phyloP scores from a whole-genome alignment of 2,329 filamentous ascomycete genomes.

The Colletotrichum endophyticum region DNA sequence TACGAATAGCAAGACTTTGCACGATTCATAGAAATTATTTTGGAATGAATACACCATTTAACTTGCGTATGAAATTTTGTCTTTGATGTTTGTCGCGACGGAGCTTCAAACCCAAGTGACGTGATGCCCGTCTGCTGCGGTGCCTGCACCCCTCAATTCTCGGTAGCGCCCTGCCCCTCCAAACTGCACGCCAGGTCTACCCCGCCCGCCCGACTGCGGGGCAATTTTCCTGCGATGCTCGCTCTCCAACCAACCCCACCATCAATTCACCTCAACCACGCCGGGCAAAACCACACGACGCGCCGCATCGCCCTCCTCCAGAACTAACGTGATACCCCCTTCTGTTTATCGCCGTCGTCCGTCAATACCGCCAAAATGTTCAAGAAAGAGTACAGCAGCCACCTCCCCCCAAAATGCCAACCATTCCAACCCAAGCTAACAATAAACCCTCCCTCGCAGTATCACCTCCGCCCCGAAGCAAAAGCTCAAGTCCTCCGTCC shows the following conservation, averaged over 20 bases:
- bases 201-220: conserved; percentile 28
- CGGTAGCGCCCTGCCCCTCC: conserved; percentile 1
- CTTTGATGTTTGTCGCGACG: neutral
- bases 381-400: conserved; percentile 81
- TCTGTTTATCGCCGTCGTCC: neutral
- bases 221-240: conserved; percentile 22
- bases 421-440: conserved; percentile 7
- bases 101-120: neutral
- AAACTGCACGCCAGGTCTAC: conserved; percentile 24
- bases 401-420: neutral
- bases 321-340: neutral
- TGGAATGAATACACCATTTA: neutral
- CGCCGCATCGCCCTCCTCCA: conserved; percentile 10
- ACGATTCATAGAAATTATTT: neutral
- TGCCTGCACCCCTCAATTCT: neutral
- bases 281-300: conserved; percentile 12
- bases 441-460: conserved; percentile 46
- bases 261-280: conserved; percentile 1
- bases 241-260: conserved; percentile 20
- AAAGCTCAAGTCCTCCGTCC: conserved; percentile 96
- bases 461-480: conserved; percentile 82
- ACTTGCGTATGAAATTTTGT: neutral
- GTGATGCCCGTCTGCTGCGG: neutral
- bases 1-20: neutral
- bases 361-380: conserved; percentile 68